These are phyloP conservation scores for Penicillium alfredii DNA, from an alignment of 495 filamentous ascomycete species.

Conservation along the genomic window DNA sequence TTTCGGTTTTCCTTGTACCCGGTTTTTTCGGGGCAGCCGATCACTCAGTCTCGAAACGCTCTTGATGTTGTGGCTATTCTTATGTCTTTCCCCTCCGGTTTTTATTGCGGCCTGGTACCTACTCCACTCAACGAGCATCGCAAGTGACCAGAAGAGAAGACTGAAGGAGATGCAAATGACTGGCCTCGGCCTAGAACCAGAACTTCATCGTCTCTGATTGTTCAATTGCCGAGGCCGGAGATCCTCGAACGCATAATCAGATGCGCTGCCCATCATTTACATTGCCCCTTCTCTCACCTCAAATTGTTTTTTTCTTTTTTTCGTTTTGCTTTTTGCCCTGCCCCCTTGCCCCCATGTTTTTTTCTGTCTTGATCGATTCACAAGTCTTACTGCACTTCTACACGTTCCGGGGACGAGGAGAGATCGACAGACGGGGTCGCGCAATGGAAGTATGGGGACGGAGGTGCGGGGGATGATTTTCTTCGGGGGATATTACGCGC, in stretches of 20 bases:
- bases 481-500: conserved; percentile 10
- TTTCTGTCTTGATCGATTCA: conserved; percentile 7
- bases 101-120: conserved; percentile 5
- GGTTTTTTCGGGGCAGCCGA: conserved; percentile 17
- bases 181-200: conserved; percentile 20
- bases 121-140: conserved; percentile 5
- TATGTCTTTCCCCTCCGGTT: conserved; percentile 27
- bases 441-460: conserved; percentile 5
- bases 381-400: conserved; percentile 22
- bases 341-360: no score
- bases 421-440: conserved; percentile 12
- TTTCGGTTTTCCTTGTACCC: conserved; percentile 17
- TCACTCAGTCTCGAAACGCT: conserved; percentile 27
- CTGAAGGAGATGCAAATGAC: conserved; percentile 36
- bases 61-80: conserved; percentile 36
- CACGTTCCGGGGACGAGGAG: conserved; percentile 26
- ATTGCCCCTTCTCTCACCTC: not conserved
- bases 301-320: conserved; percentile 10
- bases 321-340: conserved; percentile 15
- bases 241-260: conserved; percentile 18
- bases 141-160: conserved; percentile 21
- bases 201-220: conserved; percentile 15
- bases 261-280: conserved; percentile 15
- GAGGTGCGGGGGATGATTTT: conserved; percentile 10
- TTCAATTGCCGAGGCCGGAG: conserved; percentile 20